Conservation (phyloP, 1,284 basidiomycete genomes). For the Cystobasidium slooffiae region DNA sequence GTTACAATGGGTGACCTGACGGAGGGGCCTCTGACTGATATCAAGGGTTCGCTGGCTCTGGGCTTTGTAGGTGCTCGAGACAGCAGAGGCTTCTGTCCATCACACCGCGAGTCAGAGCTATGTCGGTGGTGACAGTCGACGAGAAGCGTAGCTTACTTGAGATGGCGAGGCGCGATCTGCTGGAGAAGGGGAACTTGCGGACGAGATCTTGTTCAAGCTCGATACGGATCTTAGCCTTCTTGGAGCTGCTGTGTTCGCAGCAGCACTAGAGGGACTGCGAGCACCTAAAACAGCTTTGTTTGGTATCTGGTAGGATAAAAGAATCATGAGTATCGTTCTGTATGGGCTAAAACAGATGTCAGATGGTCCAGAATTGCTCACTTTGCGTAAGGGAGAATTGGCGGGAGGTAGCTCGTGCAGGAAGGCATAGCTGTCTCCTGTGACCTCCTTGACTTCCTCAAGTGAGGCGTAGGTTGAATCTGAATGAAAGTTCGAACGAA, state of each 20-base stretch:
- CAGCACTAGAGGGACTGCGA: background rate
- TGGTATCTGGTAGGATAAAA: background rate
- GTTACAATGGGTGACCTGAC: slow-evolving; percentile 33
- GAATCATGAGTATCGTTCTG: background rate
- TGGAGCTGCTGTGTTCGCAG: background rate
- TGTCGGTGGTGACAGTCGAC: no score
- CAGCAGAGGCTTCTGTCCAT: background rate
- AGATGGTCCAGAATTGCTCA: background rate
- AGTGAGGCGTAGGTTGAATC: slow-evolving; percentile 36
- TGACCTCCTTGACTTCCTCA: slow-evolving; percentile 14
- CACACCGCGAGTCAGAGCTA: no score
- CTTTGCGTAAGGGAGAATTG: background rate
- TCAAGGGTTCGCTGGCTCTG: slow-evolving; percentile 29
- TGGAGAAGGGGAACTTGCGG: background rate
- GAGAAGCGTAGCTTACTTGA: background rate
- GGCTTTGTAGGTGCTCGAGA: slow-evolving; percentile 6
- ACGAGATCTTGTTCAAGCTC: background rate
- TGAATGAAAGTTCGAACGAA: background rate
- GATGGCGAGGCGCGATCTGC: background rate
- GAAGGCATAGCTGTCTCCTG: slow-evolving; percentile 6
- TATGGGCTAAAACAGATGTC: background rate
- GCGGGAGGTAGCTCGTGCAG: slow-evolving; percentile 28
- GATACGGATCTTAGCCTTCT: slow-evolving; percentile 14
- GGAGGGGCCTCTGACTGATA: background rate
- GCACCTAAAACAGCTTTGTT: slow-evolving; percentile 9